phyloP scores from a whole-genome alignment of 2,329 filamentous ascomycete species.

The Aureobasidium sp. region DNA sequence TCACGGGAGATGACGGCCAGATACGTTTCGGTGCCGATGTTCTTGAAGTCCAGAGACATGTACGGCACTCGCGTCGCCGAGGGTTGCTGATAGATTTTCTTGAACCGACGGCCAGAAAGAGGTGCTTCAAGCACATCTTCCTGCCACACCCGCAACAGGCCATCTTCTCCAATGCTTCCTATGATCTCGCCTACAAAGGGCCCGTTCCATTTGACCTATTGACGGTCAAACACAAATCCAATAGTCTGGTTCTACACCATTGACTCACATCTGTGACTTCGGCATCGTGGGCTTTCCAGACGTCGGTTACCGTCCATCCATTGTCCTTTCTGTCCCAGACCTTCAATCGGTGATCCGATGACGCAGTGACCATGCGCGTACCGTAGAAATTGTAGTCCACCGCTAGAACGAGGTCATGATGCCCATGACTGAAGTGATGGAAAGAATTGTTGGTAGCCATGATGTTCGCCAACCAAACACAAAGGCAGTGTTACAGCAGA shows the following conservation, averaged over 20 bases:
- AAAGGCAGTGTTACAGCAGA: neutral
- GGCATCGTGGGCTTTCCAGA: conserved; percentile 81
- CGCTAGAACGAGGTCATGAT: conserved; percentile 72
- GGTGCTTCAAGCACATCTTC: conserved; percentile 76
- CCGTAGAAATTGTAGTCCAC: conserved; percentile 89
- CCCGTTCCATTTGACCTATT: conserved; percentile 83
- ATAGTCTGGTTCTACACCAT: neutral
- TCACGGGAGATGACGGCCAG: conserved; percentile 78
- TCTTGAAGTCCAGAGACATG: conserved; percentile 76
- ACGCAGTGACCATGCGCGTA: conserved; percentile 82
- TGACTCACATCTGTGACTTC: conserved; percentile 72
- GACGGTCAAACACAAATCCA: neutral
- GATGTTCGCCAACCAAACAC: neutral
- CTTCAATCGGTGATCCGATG: conserved; percentile 84
- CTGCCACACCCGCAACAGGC: conserved; percentile 84
- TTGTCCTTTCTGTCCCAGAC: conserved; percentile 76
- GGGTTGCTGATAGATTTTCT: conserved; percentile 51
- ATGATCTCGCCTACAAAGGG: conserved; percentile 82
- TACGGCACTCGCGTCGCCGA: conserved; percentile 62
- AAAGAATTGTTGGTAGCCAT: conserved; percentile 27
- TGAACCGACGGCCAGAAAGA: conserved; percentile 69
- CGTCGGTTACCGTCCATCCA: conserved; percentile 77
- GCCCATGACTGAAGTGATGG: conserved; percentile 60
- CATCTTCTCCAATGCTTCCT: conserved; percentile 81
- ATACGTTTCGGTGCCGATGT: conserved; percentile 75